Evolutionary conservation across 306 rosid species (phyloP), one percentile per base, ranked within the genome.

Genomic region (Macrotyloma uniflorum): DNA sequence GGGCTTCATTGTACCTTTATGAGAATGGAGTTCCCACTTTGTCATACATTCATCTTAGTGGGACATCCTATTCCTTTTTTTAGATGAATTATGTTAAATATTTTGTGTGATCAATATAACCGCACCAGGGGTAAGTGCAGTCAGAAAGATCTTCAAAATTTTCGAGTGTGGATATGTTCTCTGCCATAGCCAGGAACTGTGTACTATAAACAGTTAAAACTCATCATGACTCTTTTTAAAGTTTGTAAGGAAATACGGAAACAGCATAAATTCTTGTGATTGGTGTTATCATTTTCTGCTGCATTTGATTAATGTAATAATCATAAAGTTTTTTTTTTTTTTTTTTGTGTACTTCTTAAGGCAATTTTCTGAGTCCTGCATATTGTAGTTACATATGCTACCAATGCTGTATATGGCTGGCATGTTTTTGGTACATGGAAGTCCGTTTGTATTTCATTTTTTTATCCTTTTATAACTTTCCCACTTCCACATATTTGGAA

Each of bases 281-380:
- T 10, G 42, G 42, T 38, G 40, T 68, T 20, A 73, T 40, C 77
- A 67, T 28, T 42, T 59, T 74, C 70, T 75, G 69, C 62, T 74
- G 70, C 32, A 79, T 79, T 43, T 71, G 78, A 50, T 57, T 67
- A 28, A 65, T 67, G 19, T 79, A 36, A 58, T 49, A 71, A 55
- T 51, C 67, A 50, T 59, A 54, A 67, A 38, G 77, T 59, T 64
- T 19, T 68, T 18, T 67, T 51, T 26, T 51, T 26, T 80, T 50
- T 61, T 12, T 12, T 8, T 12, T 38, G 23, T 61, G 69, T 68
- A 33, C 70, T 50, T 53, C 67, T 65, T 72, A 35, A 51, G 77
- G 67, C 4, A 63, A 68, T 67, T 67, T 78, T 24, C 63, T 16
- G 61, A 20, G 46, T 67, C 46, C 64, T 69, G 50, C 58, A 59